Percentiles rank a stretch among this genome's conserved stretches.
phyloP scores from a whole-genome alignment of 148 eudicot species.

The Rhododendron mucronatum region DNA sequence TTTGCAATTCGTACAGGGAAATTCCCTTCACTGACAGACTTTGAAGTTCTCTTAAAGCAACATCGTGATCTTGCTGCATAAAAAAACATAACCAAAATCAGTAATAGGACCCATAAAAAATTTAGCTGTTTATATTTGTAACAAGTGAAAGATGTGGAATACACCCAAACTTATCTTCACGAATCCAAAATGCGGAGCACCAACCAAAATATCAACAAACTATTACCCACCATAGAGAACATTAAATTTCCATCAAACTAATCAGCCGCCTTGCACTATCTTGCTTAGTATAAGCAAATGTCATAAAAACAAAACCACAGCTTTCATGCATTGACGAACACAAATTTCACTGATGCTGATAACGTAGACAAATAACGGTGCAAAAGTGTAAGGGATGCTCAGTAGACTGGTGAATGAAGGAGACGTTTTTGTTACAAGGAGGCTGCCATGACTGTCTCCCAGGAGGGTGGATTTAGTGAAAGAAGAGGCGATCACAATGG shows the following conservation, averaged over 20 bases:
- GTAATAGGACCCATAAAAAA: background rate
- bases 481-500: background rate
- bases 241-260: background rate
- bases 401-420: background rate
- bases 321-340: background rate
- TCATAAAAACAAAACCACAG: background rate
- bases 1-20: slow-evolving; percentile 5
- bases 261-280: background rate
- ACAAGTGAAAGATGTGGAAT: background rate
- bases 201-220: background rate
- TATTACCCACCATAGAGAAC: background rate
- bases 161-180: background rate
- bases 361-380: background rate
- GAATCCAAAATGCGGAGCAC: background rate
- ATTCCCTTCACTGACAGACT: background rate
- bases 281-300: background rate
- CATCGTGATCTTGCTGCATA: slow-evolving; percentile 8
- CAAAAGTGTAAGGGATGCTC: background rate
- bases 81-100: background rate
- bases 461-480: background rate
- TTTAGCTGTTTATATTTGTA: background rate
- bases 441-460: background rate
- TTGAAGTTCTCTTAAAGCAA: slow-evolving; percentile 6
- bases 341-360: background rate
- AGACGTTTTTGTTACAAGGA: background rate